phyloP scores from a whole-genome alignment of 2,329 filamentous ascomycete species.

The Lasiodiplodia sp. region DNA sequence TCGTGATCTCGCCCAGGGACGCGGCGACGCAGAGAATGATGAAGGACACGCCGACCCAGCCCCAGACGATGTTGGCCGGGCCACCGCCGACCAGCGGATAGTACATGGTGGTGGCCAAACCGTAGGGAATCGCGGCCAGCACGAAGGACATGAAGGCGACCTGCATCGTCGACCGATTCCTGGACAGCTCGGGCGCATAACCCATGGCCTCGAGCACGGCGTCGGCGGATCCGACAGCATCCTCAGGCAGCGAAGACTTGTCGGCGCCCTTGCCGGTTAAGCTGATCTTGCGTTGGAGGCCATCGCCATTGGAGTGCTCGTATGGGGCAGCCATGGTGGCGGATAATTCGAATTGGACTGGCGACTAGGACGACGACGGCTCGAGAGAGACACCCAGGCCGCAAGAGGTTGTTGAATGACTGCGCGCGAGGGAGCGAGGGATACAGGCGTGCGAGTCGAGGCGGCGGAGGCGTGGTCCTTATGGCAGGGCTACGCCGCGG shows the following conservation, averaged over 20 bases:
- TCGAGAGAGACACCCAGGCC: not conserved
- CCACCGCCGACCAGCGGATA: constrained; percentile 73
- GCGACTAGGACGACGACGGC: not conserved
- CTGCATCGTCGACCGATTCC: constrained; percentile 71
- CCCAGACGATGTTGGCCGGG: constrained; percentile 75
- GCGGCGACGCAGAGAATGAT: constrained; percentile 76
- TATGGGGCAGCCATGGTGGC: constrained; percentile 4
- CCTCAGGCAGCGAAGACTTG: constrained; percentile 4
- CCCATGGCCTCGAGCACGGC: constrained; percentile 64
- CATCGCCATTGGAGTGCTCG: constrained; percentile 2
- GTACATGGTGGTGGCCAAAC: constrained; percentile 72
- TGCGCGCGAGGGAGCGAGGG: not conserved
- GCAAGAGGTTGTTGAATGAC: not conserved
- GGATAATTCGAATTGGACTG: not conserved
- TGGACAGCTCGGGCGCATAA: constrained; percentile 70
- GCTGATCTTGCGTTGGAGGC: constrained; percentile 14
- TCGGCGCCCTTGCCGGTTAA: constrained; percentile 16
- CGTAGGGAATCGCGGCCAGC: constrained; percentile 76
- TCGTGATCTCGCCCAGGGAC: constrained; percentile 77
- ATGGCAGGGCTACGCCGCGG: constrained; percentile 20
- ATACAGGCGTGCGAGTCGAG: not conserved
- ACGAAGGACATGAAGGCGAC: constrained; percentile 81
- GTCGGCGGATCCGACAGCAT: constrained; percentile 17
- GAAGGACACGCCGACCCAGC: constrained; percentile 71
- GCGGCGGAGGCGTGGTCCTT: constrained; percentile 19